These are phyloP conservation scores for Biscutella laevigata DNA, from an alignment of 441 rosid species.

Conservation along the genomic window DNA sequence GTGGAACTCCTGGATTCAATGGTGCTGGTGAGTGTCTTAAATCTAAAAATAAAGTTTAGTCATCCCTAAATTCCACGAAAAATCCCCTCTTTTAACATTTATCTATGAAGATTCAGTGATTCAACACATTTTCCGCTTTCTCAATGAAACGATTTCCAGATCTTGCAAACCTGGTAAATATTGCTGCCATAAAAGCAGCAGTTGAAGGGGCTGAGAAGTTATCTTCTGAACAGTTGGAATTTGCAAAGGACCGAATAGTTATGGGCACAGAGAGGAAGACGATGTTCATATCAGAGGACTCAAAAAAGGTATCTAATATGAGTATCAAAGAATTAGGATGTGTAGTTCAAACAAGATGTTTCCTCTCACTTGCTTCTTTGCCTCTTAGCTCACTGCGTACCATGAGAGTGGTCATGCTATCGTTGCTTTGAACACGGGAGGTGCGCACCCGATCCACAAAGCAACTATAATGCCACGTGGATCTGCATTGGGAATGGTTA, in stretches of 20 bases:
- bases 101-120: slow-evolving; percentile 6
- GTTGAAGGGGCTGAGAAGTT: slow-evolving; percentile 88
- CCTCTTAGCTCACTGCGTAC: slow-evolving; percentile 81
- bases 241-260: slow-evolving; percentile 84
- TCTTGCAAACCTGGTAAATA: slow-evolving; percentile 91
- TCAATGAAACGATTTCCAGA: slow-evolving; percentile 34
- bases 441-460: slow-evolving; percentile 96
- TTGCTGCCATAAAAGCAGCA: slow-evolving; percentile 98
- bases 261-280: slow-evolving; percentile 98
- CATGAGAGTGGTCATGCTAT: slow-evolving; percentile 99
- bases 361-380: slow-evolving; percentile 7
- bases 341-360: not conserved
- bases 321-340: no score
- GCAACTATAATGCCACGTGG: slow-evolving; percentile 99
- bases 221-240: slow-evolving; percentile 65
- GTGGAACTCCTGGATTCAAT: slow-evolving; percentile 96
- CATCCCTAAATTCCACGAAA: not conserved
- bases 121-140: not conserved
- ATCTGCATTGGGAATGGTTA: slow-evolving; percentile 97
- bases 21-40: slow-evolving; percentile 69
- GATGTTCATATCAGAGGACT: slow-evolving; percentile 88
- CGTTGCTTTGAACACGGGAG: slow-evolving; percentile 79
- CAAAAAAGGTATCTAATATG: slow-evolving; percentile 67
- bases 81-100: slow-evolving; percentile 4
- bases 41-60: slow-evolving; percentile 2